These are phyloP conservation scores for Onygena corvina DNA, from an alignment of 2,329 filamentous ascomycete genomes.

Conservation along the genomic window DNA sequence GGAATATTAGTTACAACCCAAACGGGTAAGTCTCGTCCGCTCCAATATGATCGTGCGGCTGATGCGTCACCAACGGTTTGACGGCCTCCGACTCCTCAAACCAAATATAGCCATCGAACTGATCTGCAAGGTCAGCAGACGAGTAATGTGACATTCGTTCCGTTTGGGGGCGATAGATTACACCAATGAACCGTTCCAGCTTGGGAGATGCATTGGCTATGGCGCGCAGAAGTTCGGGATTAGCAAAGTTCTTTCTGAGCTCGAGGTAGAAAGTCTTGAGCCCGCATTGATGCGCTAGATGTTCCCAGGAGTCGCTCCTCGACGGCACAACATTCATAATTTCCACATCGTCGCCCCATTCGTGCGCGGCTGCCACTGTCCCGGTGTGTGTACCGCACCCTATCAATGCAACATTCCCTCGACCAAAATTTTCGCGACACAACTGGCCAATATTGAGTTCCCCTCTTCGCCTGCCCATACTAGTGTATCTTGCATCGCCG, in stretches of 20 bases:
- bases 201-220: constrained; percentile 26
- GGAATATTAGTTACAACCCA: constrained; percentile 28
- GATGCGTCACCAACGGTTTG: constrained; percentile 34
- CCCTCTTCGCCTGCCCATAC: constrained; percentile 35
- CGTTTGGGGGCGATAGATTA: constrained; percentile 41
- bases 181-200: constrained; percentile 43
- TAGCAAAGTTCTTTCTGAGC: constrained; percentile 29
- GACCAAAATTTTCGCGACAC: constrained; percentile 36
- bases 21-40: constrained; percentile 43
- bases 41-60: constrained; percentile 34
- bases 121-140: constrained; percentile 34
- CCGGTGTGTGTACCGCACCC: constrained; percentile 42
- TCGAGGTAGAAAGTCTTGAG: constrained; percentile 38
- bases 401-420: constrained; percentile 32
- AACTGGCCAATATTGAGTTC: constrained; percentile 45
- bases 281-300: constrained; percentile 37
- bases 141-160: constrained; percentile 42
- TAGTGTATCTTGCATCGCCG: constrained; percentile 43
- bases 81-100: constrained; percentile 40
- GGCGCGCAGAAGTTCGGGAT: constrained; percentile 27
- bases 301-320: constrained; percentile 39
- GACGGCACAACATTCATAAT: constrained; percentile 40
- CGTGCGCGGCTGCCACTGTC: constrained; percentile 41
- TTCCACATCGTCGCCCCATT: constrained; percentile 42
- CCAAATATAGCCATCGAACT: constrained; percentile 42